Conservation (phyloP, 805 yeast genomes). For the Lipomyces yamanashiensis region DNA sequence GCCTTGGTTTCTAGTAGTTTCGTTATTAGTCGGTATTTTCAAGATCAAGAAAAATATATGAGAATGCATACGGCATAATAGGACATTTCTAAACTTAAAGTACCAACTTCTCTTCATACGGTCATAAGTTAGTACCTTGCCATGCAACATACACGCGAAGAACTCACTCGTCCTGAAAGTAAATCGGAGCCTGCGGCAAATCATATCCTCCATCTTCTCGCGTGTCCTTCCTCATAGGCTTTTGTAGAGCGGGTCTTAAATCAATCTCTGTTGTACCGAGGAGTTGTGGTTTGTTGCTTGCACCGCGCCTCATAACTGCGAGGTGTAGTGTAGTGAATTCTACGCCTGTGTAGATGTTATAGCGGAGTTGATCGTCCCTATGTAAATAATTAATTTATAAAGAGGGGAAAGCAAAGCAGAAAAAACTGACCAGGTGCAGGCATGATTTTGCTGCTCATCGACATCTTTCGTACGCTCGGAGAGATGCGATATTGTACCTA, state of each 20-base stretch:
- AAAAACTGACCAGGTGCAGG: neutral
- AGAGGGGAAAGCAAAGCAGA: neutral
- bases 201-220: constrained; percentile 2
- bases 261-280: constrained; percentile 1
- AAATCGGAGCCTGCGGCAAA: neutral
- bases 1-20: neutral
- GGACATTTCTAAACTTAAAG: constrained; percentile 2
- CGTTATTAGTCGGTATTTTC: neutral
- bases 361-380: constrained; percentile 12
- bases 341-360: neutral
- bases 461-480: constrained; percentile 1
- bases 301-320: neutral
- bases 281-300: neutral
- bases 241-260: constrained; percentile 4
- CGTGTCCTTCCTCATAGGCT: neutral
- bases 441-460: neutral
- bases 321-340: neutral
- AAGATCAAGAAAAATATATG: neutral
- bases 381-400: neutral
- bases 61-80: neutral
- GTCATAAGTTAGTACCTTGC: neutral
- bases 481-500: neutral
- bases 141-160: neutral
- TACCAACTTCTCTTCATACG: constrained; percentile 4
- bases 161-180: neutral